phyloP scores from a whole-genome alignment of 208 protist genomes.

The Trypanosoma brucei region DNA sequence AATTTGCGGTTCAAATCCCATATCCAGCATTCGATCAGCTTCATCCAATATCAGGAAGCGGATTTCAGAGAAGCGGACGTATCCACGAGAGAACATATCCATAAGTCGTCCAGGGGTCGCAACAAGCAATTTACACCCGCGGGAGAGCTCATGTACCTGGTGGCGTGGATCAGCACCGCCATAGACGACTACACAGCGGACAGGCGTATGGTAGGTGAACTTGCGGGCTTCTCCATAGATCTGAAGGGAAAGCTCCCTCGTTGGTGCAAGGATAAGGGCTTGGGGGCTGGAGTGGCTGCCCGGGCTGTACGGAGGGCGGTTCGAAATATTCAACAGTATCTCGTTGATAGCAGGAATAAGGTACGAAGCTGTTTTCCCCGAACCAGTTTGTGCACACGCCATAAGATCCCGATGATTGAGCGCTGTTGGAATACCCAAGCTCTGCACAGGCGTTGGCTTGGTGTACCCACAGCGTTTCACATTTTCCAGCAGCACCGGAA shows the following conservation, averaged over 20 bases:
- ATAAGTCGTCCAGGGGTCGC: slow-evolving; percentile 89
- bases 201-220: slow-evolving; percentile 93
- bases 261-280: slow-evolving; percentile 95
- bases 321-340: slow-evolving; percentile 74
- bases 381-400: slow-evolving; percentile 99
- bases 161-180: slow-evolving; percentile 94
- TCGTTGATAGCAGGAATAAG: slow-evolving; percentile 95
- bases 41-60: slow-evolving; percentile 97
- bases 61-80: slow-evolving; percentile 85
- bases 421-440: slow-evolving; percentile 96
- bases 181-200: slow-evolving; percentile 96
- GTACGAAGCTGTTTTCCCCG: slow-evolving; percentile 99
- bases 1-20: slow-evolving; percentile 99
- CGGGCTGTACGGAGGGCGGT: slow-evolving; percentile 30
- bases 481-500: slow-evolving; percentile 89
- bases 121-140: slow-evolving; percentile 93
- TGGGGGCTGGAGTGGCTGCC: slow-evolving; percentile 78
- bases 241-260: slow-evolving; percentile 96
- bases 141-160: slow-evolving; percentile 96
- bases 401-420: slow-evolving; percentile 94
- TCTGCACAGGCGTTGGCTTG: slow-evolving; percentile 98
- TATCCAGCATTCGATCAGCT: slow-evolving; percentile 99
- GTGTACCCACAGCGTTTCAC: slow-evolving; percentile 93
- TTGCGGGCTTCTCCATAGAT: slow-evolving; percentile 97
- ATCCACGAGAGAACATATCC: slow-evolving; percentile 83